Base-by-base conservation (phyloP, 164 flowering plant species). In the Dillenia suffruticosa region DNA sequence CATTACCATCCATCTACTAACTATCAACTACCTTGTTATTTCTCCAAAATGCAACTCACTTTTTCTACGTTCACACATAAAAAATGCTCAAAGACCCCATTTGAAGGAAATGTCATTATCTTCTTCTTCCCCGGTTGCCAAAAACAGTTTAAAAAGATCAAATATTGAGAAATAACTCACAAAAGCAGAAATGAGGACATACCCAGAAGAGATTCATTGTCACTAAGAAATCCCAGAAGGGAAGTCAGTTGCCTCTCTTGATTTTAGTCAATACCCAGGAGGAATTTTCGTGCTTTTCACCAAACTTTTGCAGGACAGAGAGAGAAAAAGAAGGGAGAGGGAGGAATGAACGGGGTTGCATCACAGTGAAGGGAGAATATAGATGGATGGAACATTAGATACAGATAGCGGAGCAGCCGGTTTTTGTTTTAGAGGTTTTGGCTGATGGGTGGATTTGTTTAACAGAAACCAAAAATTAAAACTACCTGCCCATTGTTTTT, bases 1-100 rank as follows among this genome's bases (percentile, higher is more conserved):
- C 77, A 74, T 72, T 77, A 0, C 76, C 14, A 16, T 78, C 85
- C 85, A 80, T 81, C 7, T 32, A 40, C 40, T 15, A 56, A 32
- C 44, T 32, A 24, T 44, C 14, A 5, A 10, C 40, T 8, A 44
- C 32, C 1, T 51, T 12, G 10, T n/a, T 52, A n/a, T 17, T 15
- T 0, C 10, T 16, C 55, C 17, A 16, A 52, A 26, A 15, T 52
- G 12, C 40, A 32, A 32, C 40, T 32, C 40, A 32, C 40, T 32
- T 32, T 32, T 32, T 32, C 7, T 5, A 32, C 40, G 6, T 32
- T 32, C 40, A 32, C 40, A 32, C 40, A 52, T 52, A 12, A 15
- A 26, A 52, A 52, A 52, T 9, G 22, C 22, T 52, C 55, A 52
- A 15, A 51, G 7, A 51, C 54, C 54, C 54, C 54, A 51, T 14